These are phyloP conservation scores for Saitozyma sp. DNA, from an alignment of 768 basidiomycete genomes.

Conservation along the genomic window DNA sequence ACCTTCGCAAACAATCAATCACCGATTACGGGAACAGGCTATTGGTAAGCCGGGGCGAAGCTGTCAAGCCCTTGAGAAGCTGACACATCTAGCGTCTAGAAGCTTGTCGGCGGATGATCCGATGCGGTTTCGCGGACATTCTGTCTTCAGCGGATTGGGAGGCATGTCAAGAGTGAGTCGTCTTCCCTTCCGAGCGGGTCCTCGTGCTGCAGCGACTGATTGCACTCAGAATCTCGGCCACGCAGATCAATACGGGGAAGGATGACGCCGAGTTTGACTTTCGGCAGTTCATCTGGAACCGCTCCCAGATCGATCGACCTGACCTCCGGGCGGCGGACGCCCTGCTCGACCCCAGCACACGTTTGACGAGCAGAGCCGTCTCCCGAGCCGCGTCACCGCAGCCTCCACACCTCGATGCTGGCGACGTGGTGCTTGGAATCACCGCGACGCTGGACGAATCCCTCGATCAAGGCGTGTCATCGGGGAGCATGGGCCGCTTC, in stretches of 20 bases:
- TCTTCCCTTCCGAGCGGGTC: background rate
- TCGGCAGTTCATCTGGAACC: slow-evolving; percentile 2
- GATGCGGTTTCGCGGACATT: slow-evolving; percentile 2
- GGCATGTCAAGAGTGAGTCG: background rate
- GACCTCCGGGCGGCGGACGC: too few relatives aligned
- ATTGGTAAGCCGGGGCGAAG: background rate
- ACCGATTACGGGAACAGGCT: background rate
- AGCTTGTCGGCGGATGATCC: background rate
- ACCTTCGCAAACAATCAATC: background rate
- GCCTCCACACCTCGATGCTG: too few relatives aligned
- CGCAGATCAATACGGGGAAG: too few relatives aligned
- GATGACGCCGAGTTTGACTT: background rate
- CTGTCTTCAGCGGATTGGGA: background rate
- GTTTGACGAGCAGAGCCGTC: too few relatives aligned
- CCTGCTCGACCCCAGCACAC: too few relatives aligned
- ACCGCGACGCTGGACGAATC: too few relatives aligned
- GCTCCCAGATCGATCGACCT: background rate
- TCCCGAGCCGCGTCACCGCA: too few relatives aligned
- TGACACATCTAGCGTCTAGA: slow-evolving; percentile 1
- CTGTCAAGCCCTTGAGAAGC: background rate
- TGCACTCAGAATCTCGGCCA: too few relatives aligned
- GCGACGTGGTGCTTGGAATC: too few relatives aligned
- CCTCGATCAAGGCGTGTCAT: too few relatives aligned
- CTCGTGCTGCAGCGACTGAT: background rate
- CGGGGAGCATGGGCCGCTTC: too few relatives aligned